Evolutionary conservation across 2,329 filamentous ascomycete species (phyloP), one percentile per base, ranked within the genome.

Genomic region (Tetracladium maxilliforme): DNA sequence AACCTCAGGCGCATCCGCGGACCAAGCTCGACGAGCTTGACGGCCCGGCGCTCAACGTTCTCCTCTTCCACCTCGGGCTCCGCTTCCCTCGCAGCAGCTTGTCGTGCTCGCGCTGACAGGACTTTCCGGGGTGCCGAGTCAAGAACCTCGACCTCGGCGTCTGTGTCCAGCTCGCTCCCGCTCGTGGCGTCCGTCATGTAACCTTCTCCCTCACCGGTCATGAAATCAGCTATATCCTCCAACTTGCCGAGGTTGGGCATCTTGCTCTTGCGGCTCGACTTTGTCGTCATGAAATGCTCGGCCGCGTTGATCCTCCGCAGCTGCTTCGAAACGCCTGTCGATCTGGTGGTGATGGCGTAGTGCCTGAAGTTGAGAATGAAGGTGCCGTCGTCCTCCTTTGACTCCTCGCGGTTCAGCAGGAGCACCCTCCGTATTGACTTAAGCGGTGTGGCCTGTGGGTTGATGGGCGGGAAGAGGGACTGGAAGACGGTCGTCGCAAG

Each of bases 401-500:
- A 51, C 27, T 56, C 54, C 45, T 92, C 83, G 33, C 90, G 75
- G 51, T 95, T 93, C 29, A 98, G 56, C 12, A 98, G 68, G 28
- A 98, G 67, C 1, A 95, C 81, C 43, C 90, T 72, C 35, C 80
- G 79, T 45, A 98, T 94, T n/a, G 83, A 84, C 40, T 82, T 78
- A 18, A 98, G 65, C 2, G 90, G 83, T 3, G 83, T 92, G 16
- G 70, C 70, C 50, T 92, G 83, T 0, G 90, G 90, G 40, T 90
- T 90, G 49, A 98, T 94, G 2, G 86, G 82, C 4, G 90, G 87
- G 43, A 98, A 95, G 18, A 98, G 69, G 6, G 83, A 92, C 50
- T 94, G 87, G 54, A 95, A 98, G 42, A 94, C 74, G 22, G 84
- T 92, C 3, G 86, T 95, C 4, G 84, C 75, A 16, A 98, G 73